phyloP scores from a whole-genome alignment of 768 basidiomycete species.

The Kwoniella mangroviensis region DNA sequence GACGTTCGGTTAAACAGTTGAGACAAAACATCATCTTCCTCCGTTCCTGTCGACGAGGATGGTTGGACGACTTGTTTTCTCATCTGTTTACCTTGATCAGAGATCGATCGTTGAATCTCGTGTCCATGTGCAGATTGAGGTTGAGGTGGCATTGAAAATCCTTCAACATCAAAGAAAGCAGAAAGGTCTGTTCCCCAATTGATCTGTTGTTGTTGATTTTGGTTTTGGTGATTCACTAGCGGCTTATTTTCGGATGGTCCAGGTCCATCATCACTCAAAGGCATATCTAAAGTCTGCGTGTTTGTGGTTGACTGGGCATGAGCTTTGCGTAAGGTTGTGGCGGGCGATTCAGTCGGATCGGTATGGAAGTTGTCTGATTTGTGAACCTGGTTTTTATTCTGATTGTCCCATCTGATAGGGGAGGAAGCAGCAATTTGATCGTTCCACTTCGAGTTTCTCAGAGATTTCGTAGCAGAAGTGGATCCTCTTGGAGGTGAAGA shows the following conservation, averaged over 20 bases:
- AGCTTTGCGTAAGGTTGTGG: conserved; percentile 11
- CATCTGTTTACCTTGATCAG: conserved; percentile 5
- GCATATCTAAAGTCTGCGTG: conserved; percentile 41
- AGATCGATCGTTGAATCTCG: conserved; percentile 20
- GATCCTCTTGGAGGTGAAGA: conserved; percentile 32
- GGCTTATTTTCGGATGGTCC: background rate
- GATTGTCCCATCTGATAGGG: conserved; percentile 19
- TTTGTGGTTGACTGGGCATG: conserved; percentile 5
- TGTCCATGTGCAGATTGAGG: conserved; percentile 1
- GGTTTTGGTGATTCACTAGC: background rate
- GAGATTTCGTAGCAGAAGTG: conserved; percentile 28
- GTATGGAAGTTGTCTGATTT: conserved; percentile 37
- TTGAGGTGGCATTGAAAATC: conserved; percentile 27
- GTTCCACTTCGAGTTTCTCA: conserved; percentile 22
- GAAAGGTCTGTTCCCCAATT: conserved; percentile 46
- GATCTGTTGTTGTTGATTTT: conserved; percentile 1
- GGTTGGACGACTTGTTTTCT: conserved; percentile 4
- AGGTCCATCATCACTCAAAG: conserved; percentile 43
- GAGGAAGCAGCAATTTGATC: conserved; percentile 13
- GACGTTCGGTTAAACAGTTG: conserved; percentile 44
- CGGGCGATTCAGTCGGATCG: conserved; percentile 25
- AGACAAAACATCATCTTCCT: conserved; percentile 41
- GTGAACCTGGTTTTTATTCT: conserved; percentile 11
- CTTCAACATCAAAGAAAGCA: conserved; percentile 46
- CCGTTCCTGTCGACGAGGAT: conserved; percentile 6